phyloP scores from a whole-genome alignment of 192 early-diverging fungal genomes.

The Backusella parvicylindrica region DNA sequence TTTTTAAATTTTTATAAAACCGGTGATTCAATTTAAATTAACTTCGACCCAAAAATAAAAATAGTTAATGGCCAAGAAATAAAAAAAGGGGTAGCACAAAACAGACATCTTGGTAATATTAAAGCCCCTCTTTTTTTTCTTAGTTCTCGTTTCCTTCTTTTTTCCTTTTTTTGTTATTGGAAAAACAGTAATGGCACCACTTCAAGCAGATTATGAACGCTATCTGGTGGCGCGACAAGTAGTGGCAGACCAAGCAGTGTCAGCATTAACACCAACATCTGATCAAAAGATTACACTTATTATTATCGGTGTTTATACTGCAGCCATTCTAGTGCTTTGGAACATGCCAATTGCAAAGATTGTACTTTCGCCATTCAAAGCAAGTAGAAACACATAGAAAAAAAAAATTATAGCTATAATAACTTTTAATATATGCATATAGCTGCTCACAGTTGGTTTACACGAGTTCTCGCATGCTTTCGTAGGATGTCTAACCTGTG shows the following conservation, averaged over 20 bases:
- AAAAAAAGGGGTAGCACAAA: not conserved
- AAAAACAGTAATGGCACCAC: slow-evolving; percentile 22
- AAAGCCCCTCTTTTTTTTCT: no score
- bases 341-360: slow-evolving; percentile 80
- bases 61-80: not conserved
- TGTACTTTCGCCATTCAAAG: slow-evolving; percentile 94
- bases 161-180: not conserved
- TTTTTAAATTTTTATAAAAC: no score
- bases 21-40: no score
- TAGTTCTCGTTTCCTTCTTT: not conserved
- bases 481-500: slow-evolving; percentile 86
- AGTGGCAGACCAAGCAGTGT: slow-evolving; percentile 19
- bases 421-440: slow-evolving; percentile 3
- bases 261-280: slow-evolving; percentile 26
- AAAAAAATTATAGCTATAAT: not conserved
- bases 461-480: slow-evolving; percentile 96
- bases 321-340: slow-evolving; percentile 78
- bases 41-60: no score
- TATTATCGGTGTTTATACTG: slow-evolving; percentile 62
- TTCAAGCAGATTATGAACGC: slow-evolving; percentile 17
- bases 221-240: slow-evolving; percentile 35
- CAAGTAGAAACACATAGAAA: slow-evolving; percentile 16
- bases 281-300: slow-evolving; percentile 37
- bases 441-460: slow-evolving; percentile 86
- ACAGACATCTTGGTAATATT: no score